Percentiles rank a stretch among this genome's conserved stretches.
Evolutionary conservation across 75 land plant species (phyloP).

Genomic region (Larix kaempferi): DNA sequence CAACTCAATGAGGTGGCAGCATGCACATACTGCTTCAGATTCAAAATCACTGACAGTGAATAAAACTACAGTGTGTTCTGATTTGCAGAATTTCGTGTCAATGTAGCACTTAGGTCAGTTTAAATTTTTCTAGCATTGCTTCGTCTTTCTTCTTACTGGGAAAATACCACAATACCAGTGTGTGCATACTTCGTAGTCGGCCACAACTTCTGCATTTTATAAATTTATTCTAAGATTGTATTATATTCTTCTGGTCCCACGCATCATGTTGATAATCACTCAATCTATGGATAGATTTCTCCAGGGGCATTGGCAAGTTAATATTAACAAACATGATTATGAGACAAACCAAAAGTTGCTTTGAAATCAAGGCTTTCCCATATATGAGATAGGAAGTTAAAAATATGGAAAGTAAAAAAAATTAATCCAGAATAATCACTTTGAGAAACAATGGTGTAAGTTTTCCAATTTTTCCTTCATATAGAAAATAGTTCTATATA

Average conservation of each 20-base stretch:
- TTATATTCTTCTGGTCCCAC: not conserved
- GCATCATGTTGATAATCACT: not conserved
- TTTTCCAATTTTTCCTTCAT: too few species aligned
- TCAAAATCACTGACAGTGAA: slow-evolving; percentile 3
- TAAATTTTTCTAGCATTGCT: not conserved
- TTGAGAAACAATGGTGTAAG: too few species aligned
- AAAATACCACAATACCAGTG: not conserved
- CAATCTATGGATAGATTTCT: not conserved
- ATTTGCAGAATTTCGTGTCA: not conserved
- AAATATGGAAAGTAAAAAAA: too few species aligned
- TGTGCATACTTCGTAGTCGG: not conserved
- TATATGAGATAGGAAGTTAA: too few species aligned
- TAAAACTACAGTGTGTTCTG: not conserved
- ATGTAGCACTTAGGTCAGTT: not conserved
- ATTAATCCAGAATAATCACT: too few species aligned
- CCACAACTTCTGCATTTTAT: not conserved
- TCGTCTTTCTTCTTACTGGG: not conserved
- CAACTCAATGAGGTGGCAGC: not conserved
- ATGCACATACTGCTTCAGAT: not conserved
- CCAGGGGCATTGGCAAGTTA: not conserved
- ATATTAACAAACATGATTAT: not conserved
- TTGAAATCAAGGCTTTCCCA: too few species aligned
- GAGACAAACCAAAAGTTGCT: not conserved
- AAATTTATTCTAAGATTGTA: not conserved
- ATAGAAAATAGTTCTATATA: too few species aligned